These are phyloP conservation scores for Cryptosporidium sp. DNA, from an alignment of 169 alveolate species.

Conservation along the genomic window DNA sequence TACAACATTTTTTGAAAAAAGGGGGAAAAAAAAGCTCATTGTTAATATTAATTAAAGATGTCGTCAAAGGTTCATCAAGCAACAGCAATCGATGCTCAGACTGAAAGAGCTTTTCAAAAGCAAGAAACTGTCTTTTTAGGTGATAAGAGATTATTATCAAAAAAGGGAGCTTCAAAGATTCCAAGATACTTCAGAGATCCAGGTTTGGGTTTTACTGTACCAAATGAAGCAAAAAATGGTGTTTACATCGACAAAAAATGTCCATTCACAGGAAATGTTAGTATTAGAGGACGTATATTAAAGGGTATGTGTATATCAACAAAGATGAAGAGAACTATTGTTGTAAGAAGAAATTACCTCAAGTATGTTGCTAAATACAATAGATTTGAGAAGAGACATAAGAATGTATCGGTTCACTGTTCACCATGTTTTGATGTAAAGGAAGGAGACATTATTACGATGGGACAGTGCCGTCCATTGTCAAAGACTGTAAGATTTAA, in stretches of 20 bases:
- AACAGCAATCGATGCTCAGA: slow-evolving; percentile 80
- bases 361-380: slow-evolving; percentile 98
- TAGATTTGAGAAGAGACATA: slow-evolving; percentile 99
- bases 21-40: neutral
- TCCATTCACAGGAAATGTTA: slow-evolving; percentile 99
- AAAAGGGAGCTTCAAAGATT: slow-evolving; percentile 84
- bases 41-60: neutral
- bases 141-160: slow-evolving; percentile 85
- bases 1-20: neutral
- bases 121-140: slow-evolving; percentile 89
- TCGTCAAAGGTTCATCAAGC: slow-evolving; percentile 75
- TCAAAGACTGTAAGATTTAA: slow-evolving; percentile 99
- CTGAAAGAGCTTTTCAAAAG: slow-evolving; percentile 91
- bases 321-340: slow-evolving; percentile 98
- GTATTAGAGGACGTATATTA: slow-evolving; percentile 97
- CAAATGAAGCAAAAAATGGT: slow-evolving; percentile 98
- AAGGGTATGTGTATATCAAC: slow-evolving; percentile 98
- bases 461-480: slow-evolving; percentile 99
- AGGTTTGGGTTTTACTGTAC: slow-evolving; percentile 98
- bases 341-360: slow-evolving; percentile 97
- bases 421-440: slow-evolving; percentile 98
- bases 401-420: slow-evolving; percentile 92
- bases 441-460: slow-evolving; percentile 98
- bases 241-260: slow-evolving; percentile 98
- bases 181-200: slow-evolving; percentile 95